Conservation (phyloP, 768 basidiomycete species). For the Boletellus ananiceps region DNA sequence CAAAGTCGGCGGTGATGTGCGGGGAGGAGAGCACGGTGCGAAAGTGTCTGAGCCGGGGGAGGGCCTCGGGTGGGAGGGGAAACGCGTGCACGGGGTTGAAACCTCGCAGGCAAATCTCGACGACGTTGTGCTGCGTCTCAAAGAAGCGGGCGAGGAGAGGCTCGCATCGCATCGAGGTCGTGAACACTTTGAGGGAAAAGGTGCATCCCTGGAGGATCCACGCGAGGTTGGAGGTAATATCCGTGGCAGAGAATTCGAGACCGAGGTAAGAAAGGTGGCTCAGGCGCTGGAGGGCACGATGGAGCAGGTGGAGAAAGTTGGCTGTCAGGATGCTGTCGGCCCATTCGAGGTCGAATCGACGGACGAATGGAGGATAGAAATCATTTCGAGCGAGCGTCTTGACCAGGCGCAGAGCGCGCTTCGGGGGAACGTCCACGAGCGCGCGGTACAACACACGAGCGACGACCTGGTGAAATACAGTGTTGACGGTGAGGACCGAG, state of each 20-base stretch:
- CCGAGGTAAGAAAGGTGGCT: slow-evolving; percentile 37
- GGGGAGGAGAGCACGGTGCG: slow-evolving; percentile 53
- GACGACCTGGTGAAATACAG: slow-evolving; percentile 26
- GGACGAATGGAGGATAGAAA: slow-evolving; percentile 39
- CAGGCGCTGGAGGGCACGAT: slow-evolving; percentile 39
- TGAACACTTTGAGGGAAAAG: slow-evolving; percentile 44
- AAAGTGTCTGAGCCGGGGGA: slow-evolving; percentile 47
- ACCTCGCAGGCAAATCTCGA: slow-evolving; percentile 53
- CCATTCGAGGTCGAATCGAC: slow-evolving; percentile 45
- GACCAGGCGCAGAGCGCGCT: slow-evolving; percentile 35
- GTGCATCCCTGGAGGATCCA: slow-evolving; percentile 47
- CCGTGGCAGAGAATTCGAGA: slow-evolving; percentile 44
- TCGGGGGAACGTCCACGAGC: slow-evolving; percentile 33
- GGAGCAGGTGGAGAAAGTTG: slow-evolving; percentile 50
- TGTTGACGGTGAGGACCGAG: slow-evolving; percentile 20
- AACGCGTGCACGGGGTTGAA: slow-evolving; percentile 36
- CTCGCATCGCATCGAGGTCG: slow-evolving; percentile 55
- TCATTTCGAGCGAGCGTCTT: slow-evolving; percentile 37
- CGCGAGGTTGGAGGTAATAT: slow-evolving; percentile 34
- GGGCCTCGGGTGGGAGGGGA: slow-evolving; percentile 35
- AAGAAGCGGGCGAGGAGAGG: slow-evolving; percentile 46
- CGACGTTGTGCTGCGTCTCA: slow-evolving; percentile 43
- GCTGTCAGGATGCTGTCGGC: slow-evolving; percentile 33
- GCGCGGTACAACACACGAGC: slow-evolving; percentile 35
- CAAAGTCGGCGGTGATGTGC: slow-evolving; percentile 39